Conservation (phyloP, 805 yeast species). For the Yarrowia sp. region DNA sequence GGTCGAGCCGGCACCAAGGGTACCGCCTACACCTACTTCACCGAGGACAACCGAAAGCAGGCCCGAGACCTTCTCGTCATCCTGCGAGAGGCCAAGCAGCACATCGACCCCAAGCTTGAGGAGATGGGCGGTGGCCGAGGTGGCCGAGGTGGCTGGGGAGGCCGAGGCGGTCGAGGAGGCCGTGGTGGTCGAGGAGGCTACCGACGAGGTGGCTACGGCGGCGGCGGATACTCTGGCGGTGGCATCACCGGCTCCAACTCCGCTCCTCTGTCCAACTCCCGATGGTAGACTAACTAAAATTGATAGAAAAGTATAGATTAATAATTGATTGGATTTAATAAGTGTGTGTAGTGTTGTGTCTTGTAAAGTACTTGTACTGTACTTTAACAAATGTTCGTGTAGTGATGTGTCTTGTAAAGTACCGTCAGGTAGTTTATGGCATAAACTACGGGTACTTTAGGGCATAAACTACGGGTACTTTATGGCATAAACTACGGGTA, state of each 20-base stretch:
- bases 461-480: no score
- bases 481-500: no score
- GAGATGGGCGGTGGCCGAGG: constrained; percentile 74
- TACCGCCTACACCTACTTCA: constrained; percentile 92
- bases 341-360: neutral
- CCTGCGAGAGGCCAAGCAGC: constrained; percentile 93
- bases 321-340: neutral
- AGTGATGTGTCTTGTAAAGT: no score
- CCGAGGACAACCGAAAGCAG: constrained; percentile 79
- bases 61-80: constrained; percentile 89
- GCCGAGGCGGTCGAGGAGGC: constrained; percentile 46
- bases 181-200: constrained; percentile 42
- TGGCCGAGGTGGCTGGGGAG: constrained; percentile 54
- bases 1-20: constrained; percentile 98
- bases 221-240: constrained; percentile 26
- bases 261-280: constrained; percentile 44
- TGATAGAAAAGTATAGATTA: constrained; percentile 7
- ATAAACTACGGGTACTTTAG: no score
- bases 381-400: no score
- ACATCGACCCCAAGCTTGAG: constrained; percentile 73
- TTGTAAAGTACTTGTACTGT: no score
- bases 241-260: constrained; percentile 41
- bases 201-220: constrained; percentile 34
- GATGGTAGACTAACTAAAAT: constrained; percentile 35
- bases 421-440: no score